These are phyloP conservation scores for Rhodamnia rubescens DNA, from an alignment of 345 rosid genomes.

Conservation along the genomic window DNA sequence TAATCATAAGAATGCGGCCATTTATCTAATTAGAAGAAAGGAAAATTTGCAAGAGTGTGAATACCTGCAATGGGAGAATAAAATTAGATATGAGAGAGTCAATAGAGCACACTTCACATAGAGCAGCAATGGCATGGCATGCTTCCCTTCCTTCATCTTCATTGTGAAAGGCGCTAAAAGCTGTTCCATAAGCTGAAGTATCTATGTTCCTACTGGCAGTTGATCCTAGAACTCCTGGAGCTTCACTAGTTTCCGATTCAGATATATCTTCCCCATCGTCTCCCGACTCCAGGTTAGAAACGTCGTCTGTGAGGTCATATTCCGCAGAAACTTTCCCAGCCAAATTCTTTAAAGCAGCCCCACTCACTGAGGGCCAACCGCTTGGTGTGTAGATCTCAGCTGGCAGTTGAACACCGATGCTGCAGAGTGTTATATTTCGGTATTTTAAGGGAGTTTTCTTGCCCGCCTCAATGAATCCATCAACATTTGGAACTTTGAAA, in stretches of 20 bases:
- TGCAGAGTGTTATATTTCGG: constrained; percentile 46
- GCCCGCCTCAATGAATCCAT: constrained; percentile 73
- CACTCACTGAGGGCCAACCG: constrained; percentile 89
- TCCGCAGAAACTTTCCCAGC: constrained; percentile 79
- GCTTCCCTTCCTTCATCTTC: constrained; percentile 67
- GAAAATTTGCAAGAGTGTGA: background rate
- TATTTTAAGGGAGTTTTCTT: constrained; percentile 64
- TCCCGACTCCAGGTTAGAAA: constrained; percentile 18
- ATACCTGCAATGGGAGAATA: constrained; percentile 90
- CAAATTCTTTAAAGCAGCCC: constrained; percentile 59
- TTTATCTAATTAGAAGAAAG: constrained; percentile 1
- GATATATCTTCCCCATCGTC: constrained; percentile 14
- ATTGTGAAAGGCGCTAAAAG: constrained; percentile 35
- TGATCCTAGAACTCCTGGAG: constrained; percentile 5
- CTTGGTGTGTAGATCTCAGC: constrained; percentile 55
- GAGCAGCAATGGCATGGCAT: constrained; percentile 82
- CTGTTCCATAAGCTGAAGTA: constrained; percentile 44
- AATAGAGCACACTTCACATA: constrained; percentile 88
- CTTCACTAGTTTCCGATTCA: constrained; percentile 7
- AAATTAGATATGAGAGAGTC: constrained; percentile 91
- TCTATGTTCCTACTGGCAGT: constrained; percentile 16
- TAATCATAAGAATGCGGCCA: background rate
- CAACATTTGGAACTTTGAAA: constrained; percentile 64
- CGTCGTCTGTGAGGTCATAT: constrained; percentile 31
- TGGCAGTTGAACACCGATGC: constrained; percentile 35